These are phyloP conservation scores for Amoebophrya sp. DNA, from an alignment of 169 alveolate species.

Conservation along the genomic window DNA sequence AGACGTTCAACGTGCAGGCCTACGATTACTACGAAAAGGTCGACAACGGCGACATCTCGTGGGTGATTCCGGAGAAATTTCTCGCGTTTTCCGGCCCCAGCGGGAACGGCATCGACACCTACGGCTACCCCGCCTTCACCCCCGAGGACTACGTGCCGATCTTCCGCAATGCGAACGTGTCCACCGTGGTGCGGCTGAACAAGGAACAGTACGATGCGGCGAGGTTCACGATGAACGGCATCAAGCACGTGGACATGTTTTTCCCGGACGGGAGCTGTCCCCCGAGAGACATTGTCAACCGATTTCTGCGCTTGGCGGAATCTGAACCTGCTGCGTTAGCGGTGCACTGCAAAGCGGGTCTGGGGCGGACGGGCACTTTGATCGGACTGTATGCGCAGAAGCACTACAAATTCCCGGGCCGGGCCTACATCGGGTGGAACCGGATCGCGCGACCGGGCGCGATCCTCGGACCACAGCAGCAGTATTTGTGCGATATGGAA, in stretches of 20 bases:
- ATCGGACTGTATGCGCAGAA: conserved; percentile 84
- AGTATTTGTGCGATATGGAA: conserved; percentile 53
- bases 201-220: conserved; percentile 60
- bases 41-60: conserved; percentile 78
- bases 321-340: conserved; percentile 81
- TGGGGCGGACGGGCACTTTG: conserved; percentile 90
- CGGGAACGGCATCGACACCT: conserved; percentile 56
- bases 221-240: conserved; percentile 62
- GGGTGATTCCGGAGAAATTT: conserved; percentile 84
- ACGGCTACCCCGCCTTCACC: conserved; percentile 55
- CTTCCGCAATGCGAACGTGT: conserved; percentile 71
- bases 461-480: conserved; percentile 89
- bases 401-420: conserved; percentile 53
- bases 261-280: conserved; percentile 86
- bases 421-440: background rate
- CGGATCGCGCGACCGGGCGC: conserved; percentile 89
- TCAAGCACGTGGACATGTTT: conserved; percentile 70
- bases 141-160: conserved; percentile 85
- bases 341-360: conserved; percentile 92
- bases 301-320: conserved; percentile 70
- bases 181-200: conserved; percentile 78
- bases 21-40: conserved; percentile 69
- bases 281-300: conserved; percentile 65
- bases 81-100: conserved; percentile 83
- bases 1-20: conserved; percentile 64